These are phyloP conservation scores for Aspergillus sp. DNA, from an alignment of 2,329 filamentous ascomycete species.

Conservation along the genomic window DNA sequence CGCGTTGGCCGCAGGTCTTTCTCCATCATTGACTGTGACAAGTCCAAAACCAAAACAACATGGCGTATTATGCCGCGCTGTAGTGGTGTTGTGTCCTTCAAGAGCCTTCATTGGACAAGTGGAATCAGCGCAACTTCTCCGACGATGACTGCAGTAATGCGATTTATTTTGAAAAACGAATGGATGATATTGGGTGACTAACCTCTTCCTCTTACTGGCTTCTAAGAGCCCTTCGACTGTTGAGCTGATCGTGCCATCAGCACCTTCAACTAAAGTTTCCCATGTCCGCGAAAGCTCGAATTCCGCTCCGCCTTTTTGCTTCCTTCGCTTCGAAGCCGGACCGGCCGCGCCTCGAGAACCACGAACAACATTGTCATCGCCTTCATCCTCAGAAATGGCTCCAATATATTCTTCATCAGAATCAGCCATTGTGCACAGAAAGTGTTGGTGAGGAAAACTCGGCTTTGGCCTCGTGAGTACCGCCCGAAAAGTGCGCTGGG, in stretches of 20 bases:
- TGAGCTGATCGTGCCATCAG: conserved; percentile 73
- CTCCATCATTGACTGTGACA: conserved; percentile 90
- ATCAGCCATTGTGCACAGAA: conserved; percentile 39
- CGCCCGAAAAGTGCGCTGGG: background rate
- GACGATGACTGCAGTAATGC: background rate
- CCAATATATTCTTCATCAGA: conserved; percentile 55
- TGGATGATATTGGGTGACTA: conserved; percentile 18
- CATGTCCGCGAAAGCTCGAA: conserved; percentile 53
- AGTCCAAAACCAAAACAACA: conserved; percentile 83
- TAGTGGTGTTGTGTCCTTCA: conserved; percentile 91
- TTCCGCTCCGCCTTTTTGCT: conserved; percentile 39
- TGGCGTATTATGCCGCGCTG: conserved; percentile 98
- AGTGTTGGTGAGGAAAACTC: background rate
- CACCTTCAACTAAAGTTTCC: conserved; percentile 74
- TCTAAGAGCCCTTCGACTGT: conserved; percentile 73
- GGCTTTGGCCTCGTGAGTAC: background rate
- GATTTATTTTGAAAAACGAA: background rate
- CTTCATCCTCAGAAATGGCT: conserved; percentile 49
- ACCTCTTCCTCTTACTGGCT: conserved; percentile 76
- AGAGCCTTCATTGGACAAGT: conserved; percentile 57
- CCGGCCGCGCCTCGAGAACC: conserved; percentile 30
- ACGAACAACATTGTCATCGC: conserved; percentile 30
- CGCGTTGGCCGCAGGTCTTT: conserved; percentile 91
- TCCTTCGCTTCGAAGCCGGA: conserved; percentile 36
- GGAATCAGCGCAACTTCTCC: conserved; percentile 1